Base-by-base conservation (phyloP, 129 eudicot species). In the Chrysanthemum makinoi region DNA sequence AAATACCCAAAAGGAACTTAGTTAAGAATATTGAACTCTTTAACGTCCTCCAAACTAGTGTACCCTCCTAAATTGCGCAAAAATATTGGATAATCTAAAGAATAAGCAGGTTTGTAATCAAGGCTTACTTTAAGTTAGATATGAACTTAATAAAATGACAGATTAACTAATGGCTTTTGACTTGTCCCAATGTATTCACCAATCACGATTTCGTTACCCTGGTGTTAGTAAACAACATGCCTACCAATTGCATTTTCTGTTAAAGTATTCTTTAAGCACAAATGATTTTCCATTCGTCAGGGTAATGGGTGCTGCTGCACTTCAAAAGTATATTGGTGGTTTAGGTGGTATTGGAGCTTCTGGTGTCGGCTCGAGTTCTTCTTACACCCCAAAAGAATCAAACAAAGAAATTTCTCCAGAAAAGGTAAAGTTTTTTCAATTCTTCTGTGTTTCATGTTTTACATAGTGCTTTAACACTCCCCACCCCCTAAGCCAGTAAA, bases 321-420 rank as follows among this genome's bases (percentile, higher is more conserved):
- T 94, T 79, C 95, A 94, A 62, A 89, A 86, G 84, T 94, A 94
- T 85, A 79, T 94, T 67, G 84, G 92, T 69, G 80, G 95, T 78
- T 82, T 94, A 77, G 92, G 96, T 50, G 96, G 95, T 48, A 85
- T 89, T 18, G 98, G 98, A 76, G 62, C 90, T 70, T 81, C 98
- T 28, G 96, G 98, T 80, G 98, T 89, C 65, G 97, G 96, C 22
- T 89, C 98, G 48, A 89, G 89, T 77, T 85, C 98, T 70, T 86
- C 98, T 2, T 89, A 94, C 76, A 52, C 96, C 65, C 85, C 96
- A 35, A 94, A 94, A 76, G 98, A 94, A n/a, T 66, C 79, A 83
- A 94, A 79, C 71, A 94, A 89, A 84, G 98, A 94, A 79, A 80
- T 94, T 51, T 69, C 80, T 74, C 98, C 98, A 10, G 98, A 89